Percentiles rank a stretch among this genome's conserved stretches.
Conservation (phyloP, 1,284 basidiomycete genomes). For the Malassezia sp. region DNA sequence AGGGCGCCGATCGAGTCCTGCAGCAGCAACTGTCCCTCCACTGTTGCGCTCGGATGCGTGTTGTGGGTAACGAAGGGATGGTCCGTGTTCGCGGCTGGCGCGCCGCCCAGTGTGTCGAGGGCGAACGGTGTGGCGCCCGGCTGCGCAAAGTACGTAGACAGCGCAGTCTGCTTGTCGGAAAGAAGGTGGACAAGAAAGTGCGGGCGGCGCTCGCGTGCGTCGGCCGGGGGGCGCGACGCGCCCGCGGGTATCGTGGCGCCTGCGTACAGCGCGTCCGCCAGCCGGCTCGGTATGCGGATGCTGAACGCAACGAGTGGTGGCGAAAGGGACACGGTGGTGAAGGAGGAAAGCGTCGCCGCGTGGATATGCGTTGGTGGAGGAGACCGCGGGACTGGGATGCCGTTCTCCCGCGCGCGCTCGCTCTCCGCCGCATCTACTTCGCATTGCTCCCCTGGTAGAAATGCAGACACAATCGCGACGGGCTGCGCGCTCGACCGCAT, state of each 20-base stretch:
- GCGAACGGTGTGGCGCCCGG: conserved; percentile 13
- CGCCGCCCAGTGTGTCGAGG: not conserved
- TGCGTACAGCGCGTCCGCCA: conserved; percentile 15
- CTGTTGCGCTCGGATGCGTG: not conserved
- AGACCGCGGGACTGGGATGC: too few relatives aligned
- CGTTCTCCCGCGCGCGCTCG: too few relatives aligned
- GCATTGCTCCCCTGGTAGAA: conserved; percentile 5
- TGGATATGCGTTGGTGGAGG: too few relatives aligned
- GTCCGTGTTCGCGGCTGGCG: not conserved
- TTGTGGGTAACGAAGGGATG: conserved; percentile 7
- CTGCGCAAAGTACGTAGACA: conserved; percentile 14
- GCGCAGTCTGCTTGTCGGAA: conserved; percentile 7
- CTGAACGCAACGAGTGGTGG: conserved; percentile 19
- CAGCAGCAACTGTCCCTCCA: conserved; percentile 9
- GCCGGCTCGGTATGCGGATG: conserved; percentile 16
- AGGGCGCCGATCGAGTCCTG: conserved; percentile 15
- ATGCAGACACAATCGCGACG: conserved; percentile 17
- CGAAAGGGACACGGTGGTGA: conserved; percentile 16
- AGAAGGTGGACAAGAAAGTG: conserved; percentile 20
- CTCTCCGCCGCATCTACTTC: not conserved
- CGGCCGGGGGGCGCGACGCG: not conserved
- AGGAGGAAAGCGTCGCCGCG: conserved; percentile 18
- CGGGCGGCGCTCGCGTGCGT: not conserved
- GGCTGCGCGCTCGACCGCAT: conserved; percentile 19
- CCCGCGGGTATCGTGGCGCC: not conserved